These are phyloP conservation scores for Coemansia asiatica DNA, from an alignment of 192 early-diverging fungal species.

Conservation along the genomic window DNA sequence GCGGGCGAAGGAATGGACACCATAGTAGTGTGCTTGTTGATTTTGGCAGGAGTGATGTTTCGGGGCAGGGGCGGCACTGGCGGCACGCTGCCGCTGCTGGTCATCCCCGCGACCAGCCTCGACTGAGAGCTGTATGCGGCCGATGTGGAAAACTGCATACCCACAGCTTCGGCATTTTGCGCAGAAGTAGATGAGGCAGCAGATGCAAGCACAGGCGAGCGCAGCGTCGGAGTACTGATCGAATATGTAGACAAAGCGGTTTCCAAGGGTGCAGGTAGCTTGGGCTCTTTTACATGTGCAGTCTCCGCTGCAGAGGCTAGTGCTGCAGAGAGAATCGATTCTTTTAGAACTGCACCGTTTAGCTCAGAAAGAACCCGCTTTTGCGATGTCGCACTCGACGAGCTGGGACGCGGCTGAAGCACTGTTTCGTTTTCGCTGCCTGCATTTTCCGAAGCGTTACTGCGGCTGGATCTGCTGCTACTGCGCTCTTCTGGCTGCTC, in stretches of 20 bases:
- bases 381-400: constrained; percentile 8
- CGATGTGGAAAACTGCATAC: constrained; percentile 11
- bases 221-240: neutral
- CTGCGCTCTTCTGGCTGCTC: constrained; percentile 28
- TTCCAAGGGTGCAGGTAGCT: neutral
- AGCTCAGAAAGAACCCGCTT: constrained; percentile 20
- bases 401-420: neutral
- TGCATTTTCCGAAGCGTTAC: neutral
- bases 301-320: constrained; percentile 6
- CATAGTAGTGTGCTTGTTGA: neutral
- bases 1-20: neutral
- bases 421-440: constrained; percentile 1
- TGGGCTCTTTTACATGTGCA: neutral
- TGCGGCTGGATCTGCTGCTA: constrained; percentile 31
- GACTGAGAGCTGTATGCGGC: constrained; percentile 7
- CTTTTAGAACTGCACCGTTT: constrained; percentile 17
- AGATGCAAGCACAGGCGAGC: constrained; percentile 10
- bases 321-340: constrained; percentile 12
- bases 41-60: constrained; percentile 6
- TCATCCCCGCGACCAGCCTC: neutral
- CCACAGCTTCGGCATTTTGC: neutral
- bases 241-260: neutral
- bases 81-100: constrained; percentile 13
- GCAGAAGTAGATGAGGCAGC: neutral
- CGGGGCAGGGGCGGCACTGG: constrained; percentile 43